A percentile compares a stretch with the other conserved stretches of the same genome.
phyloP scores from a whole-genome alignment of 768 basidiomycete species.

The Phaeotremella skinneri region DNA sequence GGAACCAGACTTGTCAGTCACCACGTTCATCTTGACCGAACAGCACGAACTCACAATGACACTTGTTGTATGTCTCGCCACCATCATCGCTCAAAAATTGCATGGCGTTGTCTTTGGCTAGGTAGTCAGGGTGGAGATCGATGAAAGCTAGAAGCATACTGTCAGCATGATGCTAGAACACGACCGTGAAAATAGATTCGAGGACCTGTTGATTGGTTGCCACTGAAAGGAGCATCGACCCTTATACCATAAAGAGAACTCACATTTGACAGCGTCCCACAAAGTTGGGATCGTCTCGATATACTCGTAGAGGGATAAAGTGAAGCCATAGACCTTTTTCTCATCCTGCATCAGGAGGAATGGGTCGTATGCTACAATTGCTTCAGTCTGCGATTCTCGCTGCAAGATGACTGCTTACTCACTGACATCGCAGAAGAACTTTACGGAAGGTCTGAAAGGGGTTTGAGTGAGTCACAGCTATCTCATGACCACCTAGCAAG shows the following conservation, averaged over 20 bases:
- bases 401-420: conserved; percentile 17
- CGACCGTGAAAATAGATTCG: background rate
- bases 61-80: conserved; percentile 70
- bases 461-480: background rate
- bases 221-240: too few species aligned
- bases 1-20: conserved; percentile 11
- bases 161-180: background rate
- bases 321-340: conserved; percentile 85
- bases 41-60: conserved; percentile 60
- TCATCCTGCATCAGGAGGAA: conserved; percentile 76
- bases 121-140: conserved; percentile 60
- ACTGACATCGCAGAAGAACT: conserved; percentile 69
- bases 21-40: background rate
- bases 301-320: conserved; percentile 74
- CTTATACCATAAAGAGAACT: conserved; percentile 17
- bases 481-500: background rate
- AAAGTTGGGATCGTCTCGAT: conserved; percentile 74
- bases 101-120: conserved; percentile 68
- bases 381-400: conserved; percentile 48
- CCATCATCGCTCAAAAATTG: conserved; percentile 71
- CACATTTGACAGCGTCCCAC: conserved; percentile 72
- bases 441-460: conserved; percentile 64
- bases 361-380: conserved; percentile 66
- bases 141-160: too few species aligned
- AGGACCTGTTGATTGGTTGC: background rate